Conservation (phyloP, 805 yeast species). For the Torulaspora delbrueckii region DNA sequence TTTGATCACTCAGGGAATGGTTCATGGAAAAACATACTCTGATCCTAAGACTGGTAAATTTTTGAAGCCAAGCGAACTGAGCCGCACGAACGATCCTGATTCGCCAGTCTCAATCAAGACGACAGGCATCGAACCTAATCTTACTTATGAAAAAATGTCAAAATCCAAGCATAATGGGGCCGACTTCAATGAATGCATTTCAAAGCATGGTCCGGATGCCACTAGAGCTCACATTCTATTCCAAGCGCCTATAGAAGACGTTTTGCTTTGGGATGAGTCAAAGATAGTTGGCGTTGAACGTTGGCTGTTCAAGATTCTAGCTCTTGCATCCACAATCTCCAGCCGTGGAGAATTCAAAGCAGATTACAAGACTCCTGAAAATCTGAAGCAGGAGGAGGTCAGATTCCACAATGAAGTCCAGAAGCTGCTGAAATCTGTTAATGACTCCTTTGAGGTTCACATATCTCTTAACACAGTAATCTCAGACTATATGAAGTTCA, state of each 20-base stretch:
- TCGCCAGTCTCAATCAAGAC: conserved; percentile 43
- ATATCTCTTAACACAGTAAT: conserved; percentile 77
- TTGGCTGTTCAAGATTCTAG: conserved; percentile 66
- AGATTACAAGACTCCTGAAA: conserved; percentile 14
- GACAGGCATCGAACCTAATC: conserved; percentile 47
- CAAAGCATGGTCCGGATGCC: conserved; percentile 84
- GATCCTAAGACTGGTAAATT: conserved; percentile 72
- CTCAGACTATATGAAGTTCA: conserved; percentile 84
- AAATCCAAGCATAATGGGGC: conserved; percentile 94
- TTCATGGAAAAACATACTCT: conserved; percentile 78
- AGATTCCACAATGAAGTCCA: conserved; percentile 55
- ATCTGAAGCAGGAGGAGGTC: conserved; percentile 43
- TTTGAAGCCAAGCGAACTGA: conserved; percentile 73
- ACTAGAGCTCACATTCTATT: conserved; percentile 89
- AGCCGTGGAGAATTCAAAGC: conserved; percentile 3
- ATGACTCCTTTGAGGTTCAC: conserved; percentile 53
- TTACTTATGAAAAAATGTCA: conserved; percentile 89
- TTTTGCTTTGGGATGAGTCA: conserved; percentile 82
- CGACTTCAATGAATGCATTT: conserved; percentile 76
- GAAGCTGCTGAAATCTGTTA: conserved; percentile 43
- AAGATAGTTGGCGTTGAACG: conserved; percentile 84
- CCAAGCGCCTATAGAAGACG: conserved; percentile 83
- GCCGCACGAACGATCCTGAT: conserved; percentile 34
- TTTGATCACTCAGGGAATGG: conserved; percentile 96
- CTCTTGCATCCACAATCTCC: conserved; percentile 11